Percentiles rank a stretch among this genome's conserved stretches.
Evolutionary conservation across 805 yeast species (phyloP).

Genomic region (Grigorovia humatica): DNA sequence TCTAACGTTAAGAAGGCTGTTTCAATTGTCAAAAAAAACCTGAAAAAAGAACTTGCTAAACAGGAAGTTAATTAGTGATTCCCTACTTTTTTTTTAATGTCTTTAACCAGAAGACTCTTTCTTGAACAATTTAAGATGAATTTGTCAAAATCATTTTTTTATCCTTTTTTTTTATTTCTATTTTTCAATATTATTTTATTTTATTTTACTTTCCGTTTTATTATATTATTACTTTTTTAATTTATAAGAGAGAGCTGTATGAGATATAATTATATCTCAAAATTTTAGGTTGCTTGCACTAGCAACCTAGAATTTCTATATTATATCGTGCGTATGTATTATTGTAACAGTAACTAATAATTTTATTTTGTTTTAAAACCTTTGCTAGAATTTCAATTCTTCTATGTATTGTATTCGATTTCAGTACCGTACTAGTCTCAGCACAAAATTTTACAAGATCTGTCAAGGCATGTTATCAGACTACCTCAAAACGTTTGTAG

Average conservation of each 20-base stretch:
- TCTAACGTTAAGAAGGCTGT: conserved; percentile 44
- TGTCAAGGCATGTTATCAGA: too few species aligned
- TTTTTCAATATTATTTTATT: too few species aligned
- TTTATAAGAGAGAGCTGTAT: not conserved
- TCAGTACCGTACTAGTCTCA: too few species aligned
- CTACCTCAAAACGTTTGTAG: too few species aligned
- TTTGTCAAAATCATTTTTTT: too few species aligned
- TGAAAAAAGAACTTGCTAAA: conserved; percentile 39
- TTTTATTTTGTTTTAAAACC: not conserved
- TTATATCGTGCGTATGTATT: not conserved
- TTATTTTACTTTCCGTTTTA: not conserved
- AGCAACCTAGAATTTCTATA: not conserved
- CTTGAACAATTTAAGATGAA: too few species aligned
- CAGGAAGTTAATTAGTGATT: not conserved
- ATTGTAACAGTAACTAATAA: not conserved
- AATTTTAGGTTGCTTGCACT: not conserved
- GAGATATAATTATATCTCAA: not conserved
- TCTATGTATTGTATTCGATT: too few species aligned
- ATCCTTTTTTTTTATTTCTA: too few species aligned
- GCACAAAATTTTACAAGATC: too few species aligned
- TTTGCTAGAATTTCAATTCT: not conserved
- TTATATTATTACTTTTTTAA: too few species aligned
- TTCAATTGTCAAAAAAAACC: conserved; percentile 40
- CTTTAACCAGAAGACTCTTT: too few species aligned
- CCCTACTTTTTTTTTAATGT: too few species aligned